phyloP scores from a whole-genome alignment of 805 yeast species.

The Suhomyces faveliae region DNA sequence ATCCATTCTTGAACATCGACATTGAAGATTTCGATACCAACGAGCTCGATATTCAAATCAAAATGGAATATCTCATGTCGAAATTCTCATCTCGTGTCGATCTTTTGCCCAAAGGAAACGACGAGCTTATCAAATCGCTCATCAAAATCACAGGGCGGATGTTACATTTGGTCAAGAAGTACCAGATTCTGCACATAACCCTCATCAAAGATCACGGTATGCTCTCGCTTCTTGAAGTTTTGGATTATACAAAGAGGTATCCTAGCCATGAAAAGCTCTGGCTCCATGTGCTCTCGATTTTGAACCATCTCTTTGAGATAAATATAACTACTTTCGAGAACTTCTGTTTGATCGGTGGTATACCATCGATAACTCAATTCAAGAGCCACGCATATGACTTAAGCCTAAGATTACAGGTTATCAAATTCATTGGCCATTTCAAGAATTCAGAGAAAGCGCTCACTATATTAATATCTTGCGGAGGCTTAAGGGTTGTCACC shows the following conservation, averaged over 20 bases:
- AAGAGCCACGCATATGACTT: conserved; percentile 28
- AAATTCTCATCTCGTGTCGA: conserved; percentile 35
- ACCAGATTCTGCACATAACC: conserved; percentile 38
- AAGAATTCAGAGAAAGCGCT: conserved; percentile 35
- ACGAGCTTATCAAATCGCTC: conserved; percentile 28
- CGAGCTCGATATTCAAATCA: conserved; percentile 40
- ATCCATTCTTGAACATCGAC: conserved; percentile 40
- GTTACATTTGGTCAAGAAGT: conserved; percentile 37
- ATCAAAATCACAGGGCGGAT: conserved; percentile 38
- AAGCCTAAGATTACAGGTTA: conserved; percentile 37
- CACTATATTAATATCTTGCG: conserved; percentile 43
- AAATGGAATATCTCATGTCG: conserved; percentile 36
- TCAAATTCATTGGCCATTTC: conserved; percentile 32
- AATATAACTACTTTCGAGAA: conserved; percentile 36
- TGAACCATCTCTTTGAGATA: conserved; percentile 33
- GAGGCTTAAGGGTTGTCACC: conserved; percentile 44
- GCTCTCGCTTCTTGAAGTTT: conserved; percentile 36
- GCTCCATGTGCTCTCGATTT: conserved; percentile 34
- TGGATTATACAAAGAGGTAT: conserved; percentile 30
- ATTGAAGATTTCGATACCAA: conserved; percentile 40
- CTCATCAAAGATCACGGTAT: conserved; percentile 44
- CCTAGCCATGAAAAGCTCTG: conserved; percentile 34
- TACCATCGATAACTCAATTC: conserved; percentile 41
- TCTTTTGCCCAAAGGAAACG: conserved; percentile 27
- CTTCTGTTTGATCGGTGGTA: conserved; percentile 44